These are phyloP conservation scores for Oryza meyeriana DNA, from an alignment of 176 grass and related monocot genomes.

Conservation along the genomic window DNA sequence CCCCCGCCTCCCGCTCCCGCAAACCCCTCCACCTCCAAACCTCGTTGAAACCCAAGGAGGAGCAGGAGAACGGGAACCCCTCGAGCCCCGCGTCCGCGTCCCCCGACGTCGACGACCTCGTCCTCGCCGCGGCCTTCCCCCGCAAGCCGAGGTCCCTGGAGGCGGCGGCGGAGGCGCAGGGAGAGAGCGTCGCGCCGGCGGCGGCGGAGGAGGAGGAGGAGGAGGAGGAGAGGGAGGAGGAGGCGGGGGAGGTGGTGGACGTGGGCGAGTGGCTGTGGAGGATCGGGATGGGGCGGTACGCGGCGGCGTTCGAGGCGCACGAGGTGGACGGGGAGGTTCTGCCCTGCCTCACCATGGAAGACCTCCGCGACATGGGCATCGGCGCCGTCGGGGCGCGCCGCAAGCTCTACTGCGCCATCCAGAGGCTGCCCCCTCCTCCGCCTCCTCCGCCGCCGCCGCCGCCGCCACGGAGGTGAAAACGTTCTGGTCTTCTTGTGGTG, in stretches of 20 bases:
- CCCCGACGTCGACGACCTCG: conserved; percentile 2
- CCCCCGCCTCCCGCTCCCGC: conserved; percentile 27
- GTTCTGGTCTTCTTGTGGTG: not conserved
- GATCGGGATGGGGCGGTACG: conserved; percentile 56
- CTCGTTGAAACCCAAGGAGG: too few relatives aligned
- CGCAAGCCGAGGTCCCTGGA: conserved; percentile 13
- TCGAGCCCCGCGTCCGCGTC: not conserved
- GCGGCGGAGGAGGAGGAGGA: not conserved
- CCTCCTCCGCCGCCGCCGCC: not conserved
- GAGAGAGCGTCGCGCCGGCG: not conserved
- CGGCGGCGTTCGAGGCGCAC: conserved; percentile 51
- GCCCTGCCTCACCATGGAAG: conserved; percentile 60
- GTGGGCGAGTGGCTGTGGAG: conserved; percentile 45
- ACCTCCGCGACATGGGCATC: conserved; percentile 73
- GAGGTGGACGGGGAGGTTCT: conserved; percentile 64
- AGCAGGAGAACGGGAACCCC: not conserved
- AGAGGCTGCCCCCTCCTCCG: conserved; percentile 29
- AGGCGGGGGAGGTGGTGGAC: conserved; percentile 30
- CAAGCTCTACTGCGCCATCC: conserved; percentile 66
- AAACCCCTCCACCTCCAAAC: conserved; percentile 4
- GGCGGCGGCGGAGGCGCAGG: not conserved
- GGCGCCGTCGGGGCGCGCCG: conserved; percentile 57
- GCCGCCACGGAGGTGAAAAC: conserved; percentile 36
- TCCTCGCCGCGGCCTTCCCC: conserved; percentile 32
- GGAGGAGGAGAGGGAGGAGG: conserved; percentile 1